Evolutionary conservation across 2,329 filamentous ascomycete genomes (phyloP).

Genomic region (Sporothrix pallida): DNA sequence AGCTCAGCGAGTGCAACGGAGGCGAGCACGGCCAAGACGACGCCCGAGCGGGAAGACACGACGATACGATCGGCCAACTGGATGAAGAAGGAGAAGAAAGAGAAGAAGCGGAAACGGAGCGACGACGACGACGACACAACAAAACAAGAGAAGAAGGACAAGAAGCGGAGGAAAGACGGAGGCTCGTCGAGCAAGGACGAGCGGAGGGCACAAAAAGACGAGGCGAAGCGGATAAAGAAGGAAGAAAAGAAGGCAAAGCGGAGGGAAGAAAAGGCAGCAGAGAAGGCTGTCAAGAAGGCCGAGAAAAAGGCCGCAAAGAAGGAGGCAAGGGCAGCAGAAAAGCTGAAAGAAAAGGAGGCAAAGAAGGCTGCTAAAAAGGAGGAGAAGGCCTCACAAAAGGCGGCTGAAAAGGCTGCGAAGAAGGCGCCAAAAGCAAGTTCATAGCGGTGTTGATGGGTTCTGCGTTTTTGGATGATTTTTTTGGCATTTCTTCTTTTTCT

Average conservation of each 20-base stretch:
- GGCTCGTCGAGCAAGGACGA: constrained; percentile 44
- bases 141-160: constrained; percentile 44
- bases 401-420: background rate
- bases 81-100: background rate
- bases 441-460: background rate
- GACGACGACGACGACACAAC: constrained; percentile 41
- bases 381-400: constrained; percentile 34
- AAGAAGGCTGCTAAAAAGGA: constrained; percentile 41
- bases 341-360: constrained; percentile 14
- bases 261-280: constrained; percentile 45
- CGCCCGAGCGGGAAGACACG: constrained; percentile 43
- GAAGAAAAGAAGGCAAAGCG: constrained; percentile 45
- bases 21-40: constrained; percentile 40
- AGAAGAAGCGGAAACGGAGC: constrained; percentile 35
- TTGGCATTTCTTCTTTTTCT: background rate
- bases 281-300: constrained; percentile 41
- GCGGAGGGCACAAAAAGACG: constrained; percentile 1
- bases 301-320: constrained; percentile 46
- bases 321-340: constrained; percentile 35
- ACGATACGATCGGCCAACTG: background rate
- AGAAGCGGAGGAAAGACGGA: constrained; percentile 41
- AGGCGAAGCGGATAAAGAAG: constrained; percentile 45
- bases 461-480: background rate
- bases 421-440: constrained; percentile 14
- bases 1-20: constrained; percentile 37